Evolutionary conservation across 345 rosid genomes (phyloP).

Genomic region (Aquilaria sinensis): DNA sequence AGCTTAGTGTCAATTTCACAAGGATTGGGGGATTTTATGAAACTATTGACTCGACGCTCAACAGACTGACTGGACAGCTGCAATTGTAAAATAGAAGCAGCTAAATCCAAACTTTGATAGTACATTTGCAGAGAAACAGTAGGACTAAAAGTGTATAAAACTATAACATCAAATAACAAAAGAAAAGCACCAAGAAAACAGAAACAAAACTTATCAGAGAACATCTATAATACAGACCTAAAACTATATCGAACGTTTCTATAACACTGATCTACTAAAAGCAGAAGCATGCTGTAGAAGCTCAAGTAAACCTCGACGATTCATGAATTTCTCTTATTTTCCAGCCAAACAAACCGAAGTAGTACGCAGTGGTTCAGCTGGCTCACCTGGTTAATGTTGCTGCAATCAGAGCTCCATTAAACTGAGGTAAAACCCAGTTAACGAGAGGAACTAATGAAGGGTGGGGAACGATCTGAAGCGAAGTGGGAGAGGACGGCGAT

Average conservation of each 20-base stretch:
- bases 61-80: neutral
- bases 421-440: conserved; percentile 1
- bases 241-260: neutral
- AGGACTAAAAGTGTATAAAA: no score
- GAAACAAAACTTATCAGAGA: neutral
- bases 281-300: conserved; percentile 15
- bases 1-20: conserved; percentile 10
- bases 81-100: neutral
- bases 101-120: conserved; percentile 3
- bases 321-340: conserved; percentile 1
- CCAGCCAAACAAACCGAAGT: conserved; percentile 27
- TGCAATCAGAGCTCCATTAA: conserved; percentile 40
- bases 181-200: neutral
- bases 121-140: neutral
- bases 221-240: neutral
- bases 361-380: neutral
- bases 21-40: neutral
- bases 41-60: neutral
- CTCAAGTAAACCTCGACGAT: conserved; percentile 17
- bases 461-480: conserved; percentile 24
- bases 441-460: conserved; percentile 9
- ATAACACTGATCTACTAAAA: conserved; percentile 31
- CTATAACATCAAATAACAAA: neutral
- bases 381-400: conserved; percentile 29
- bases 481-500: neutral